A percentile compares a stretch with the other conserved stretches of the same genome.
Conservation (phyloP, 2,329 filamentous ascomycete species). For the Diaporthe nobilis region DNA sequence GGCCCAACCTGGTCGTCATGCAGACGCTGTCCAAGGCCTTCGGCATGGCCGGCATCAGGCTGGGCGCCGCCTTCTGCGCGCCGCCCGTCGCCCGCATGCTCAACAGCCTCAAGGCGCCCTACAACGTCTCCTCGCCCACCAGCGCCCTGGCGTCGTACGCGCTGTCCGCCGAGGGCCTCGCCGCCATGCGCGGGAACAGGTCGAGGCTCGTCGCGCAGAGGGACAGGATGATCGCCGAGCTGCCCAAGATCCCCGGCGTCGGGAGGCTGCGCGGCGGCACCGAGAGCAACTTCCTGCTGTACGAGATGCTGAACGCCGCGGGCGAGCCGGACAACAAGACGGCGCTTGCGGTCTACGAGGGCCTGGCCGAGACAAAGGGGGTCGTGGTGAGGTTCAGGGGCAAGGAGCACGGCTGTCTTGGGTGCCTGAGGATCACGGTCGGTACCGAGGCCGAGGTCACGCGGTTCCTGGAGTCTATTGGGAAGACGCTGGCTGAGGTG, state of each 20-base stretch:
- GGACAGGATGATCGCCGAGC: constrained; percentile 78
- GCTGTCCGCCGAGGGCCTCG: constrained; percentile 76
- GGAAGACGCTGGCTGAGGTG: constrained; percentile 62
- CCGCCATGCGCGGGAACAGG: constrained; percentile 79
- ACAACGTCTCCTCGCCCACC: constrained; percentile 93
- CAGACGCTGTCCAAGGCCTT: constrained; percentile 99
- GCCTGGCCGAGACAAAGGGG: constrained; percentile 85
- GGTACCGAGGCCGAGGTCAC: constrained; percentile 91
- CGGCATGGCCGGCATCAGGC: constrained; percentile 91
- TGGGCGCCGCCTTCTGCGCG: constrained; percentile 87
- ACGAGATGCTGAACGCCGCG: constrained; percentile 82
- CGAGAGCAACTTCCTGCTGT: constrained; percentile 90
- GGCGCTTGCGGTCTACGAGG: constrained; percentile 86
- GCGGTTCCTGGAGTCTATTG: constrained; percentile 80
- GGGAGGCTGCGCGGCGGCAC: constrained; percentile 85
- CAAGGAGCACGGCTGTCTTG: constrained; percentile 90
- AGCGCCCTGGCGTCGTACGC: constrained; percentile 84
- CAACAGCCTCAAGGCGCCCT: constrained; percentile 95
- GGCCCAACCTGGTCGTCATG: constrained; percentile 97
- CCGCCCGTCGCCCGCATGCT: constrained; percentile 82
- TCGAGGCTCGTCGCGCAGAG: constrained; percentile 82
- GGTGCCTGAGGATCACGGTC: constrained; percentile 91
- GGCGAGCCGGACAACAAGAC: constrained; percentile 84
- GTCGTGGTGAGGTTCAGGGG: constrained; percentile 96
- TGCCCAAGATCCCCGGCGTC: constrained; percentile 83